Conservation (phyloP, 129 eudicot species). For the Solidago caesia region DNA sequence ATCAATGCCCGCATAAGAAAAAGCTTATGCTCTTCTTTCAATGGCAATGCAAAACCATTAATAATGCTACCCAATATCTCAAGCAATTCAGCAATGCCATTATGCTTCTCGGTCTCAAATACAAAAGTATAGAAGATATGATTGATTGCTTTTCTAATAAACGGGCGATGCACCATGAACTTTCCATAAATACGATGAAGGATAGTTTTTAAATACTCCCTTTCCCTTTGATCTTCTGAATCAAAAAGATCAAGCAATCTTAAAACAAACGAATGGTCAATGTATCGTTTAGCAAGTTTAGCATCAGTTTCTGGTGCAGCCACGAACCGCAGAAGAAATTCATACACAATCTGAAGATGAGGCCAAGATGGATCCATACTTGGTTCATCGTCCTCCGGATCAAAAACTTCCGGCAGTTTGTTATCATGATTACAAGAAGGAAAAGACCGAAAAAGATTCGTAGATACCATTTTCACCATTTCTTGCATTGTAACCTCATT, state of each 20-base stretch:
- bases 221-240: slow-evolving; percentile 67
- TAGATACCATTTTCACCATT: slow-evolving; percentile 55
- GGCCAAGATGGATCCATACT: slow-evolving; percentile 73
- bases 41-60: slow-evolving; percentile 62
- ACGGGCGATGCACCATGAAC: slow-evolving; percentile 73
- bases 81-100: slow-evolving; percentile 59
- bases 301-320: slow-evolving; percentile 68
- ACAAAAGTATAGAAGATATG: slow-evolving; percentile 51
- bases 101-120: slow-evolving; percentile 51
- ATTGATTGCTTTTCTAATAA: slow-evolving; percentile 65
- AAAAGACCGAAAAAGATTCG: slow-evolving; percentile 61
- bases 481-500: slow-evolving; percentile 65
- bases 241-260: slow-evolving; percentile 53
- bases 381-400: slow-evolving; percentile 73
- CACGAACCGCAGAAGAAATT: slow-evolving; percentile 61
- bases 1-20: slow-evolving; percentile 63
- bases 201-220: slow-evolving; percentile 72
- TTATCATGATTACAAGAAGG: slow-evolving; percentile 49
- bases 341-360: slow-evolving; percentile 74
- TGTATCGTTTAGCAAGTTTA: slow-evolving; percentile 62
- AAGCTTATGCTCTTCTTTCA: slow-evolving; percentile 64
- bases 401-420: slow-evolving; percentile 53
- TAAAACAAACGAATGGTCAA: slow-evolving; percentile 57
- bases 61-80: slow-evolving; percentile 69
- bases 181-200: slow-evolving; percentile 62